Base-by-base conservation (phyloP, 345 rosid genomes). In the Carallia brachiata region DNA sequence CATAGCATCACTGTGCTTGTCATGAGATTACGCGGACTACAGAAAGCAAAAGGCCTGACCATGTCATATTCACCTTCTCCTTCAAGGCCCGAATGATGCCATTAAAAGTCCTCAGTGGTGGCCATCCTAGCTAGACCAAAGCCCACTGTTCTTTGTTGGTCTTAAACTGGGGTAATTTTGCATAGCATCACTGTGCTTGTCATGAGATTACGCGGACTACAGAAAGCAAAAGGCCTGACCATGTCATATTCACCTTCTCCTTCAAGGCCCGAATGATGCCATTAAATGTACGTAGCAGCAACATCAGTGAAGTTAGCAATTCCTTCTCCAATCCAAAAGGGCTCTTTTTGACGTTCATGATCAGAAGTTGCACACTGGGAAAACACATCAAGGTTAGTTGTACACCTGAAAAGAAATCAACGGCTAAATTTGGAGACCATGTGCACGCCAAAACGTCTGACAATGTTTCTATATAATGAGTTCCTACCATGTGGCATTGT, bases 261-360 rank as follows among this genome's bases (percentile, higher is more conserved):
- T 83, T 91, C 75, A 90, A 77, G 67, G 98, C 93, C 12, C 90
- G 87, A 77, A 94, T 94, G 54, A 94, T 92, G 77, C 97, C 97
- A 59, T 85, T 95, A 76, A 95, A 95, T 61, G 99, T 23, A 23
- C 23, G 23, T 92, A 69, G 99, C 93, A 68, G 97, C 99, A 62
- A 90, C 97, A 65, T 94, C 97, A 0, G 97, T 94, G 75, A 94
- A 94, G 84, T 94, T 94, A 28, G 99, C 99, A 37, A 92, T 92
- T 76, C 97, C 99, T 63, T 97, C 97, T 70, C 99, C 98, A 32
- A 94, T 82, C 23, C 9, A 94, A 96, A 37, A 94, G 95, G 70
- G 98, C 97, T 71, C 97, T 82, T 73, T 89, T 34, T 70, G 78
- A 57, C 97, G 96, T 84, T 93, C 97, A 6, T 96, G 98, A 75